A percentile compares a stretch with the other conserved stretches of the same genome.
phyloP scores from a whole-genome alignment of 2,329 filamentous ascomycete species.

The Penicillium sp. region DNA sequence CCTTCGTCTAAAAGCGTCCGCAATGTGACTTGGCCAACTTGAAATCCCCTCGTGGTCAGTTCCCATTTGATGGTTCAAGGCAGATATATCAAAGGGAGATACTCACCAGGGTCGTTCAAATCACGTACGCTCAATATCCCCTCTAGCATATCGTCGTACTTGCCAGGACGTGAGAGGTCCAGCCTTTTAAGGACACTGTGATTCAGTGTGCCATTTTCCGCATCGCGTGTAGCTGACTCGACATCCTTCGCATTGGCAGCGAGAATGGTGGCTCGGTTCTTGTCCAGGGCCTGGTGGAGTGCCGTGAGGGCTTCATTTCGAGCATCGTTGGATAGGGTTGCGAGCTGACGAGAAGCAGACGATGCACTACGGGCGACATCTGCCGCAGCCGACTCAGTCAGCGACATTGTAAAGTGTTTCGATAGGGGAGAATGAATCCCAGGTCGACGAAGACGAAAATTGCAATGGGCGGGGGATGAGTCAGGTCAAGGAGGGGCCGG shows the following conservation, averaged over 20 bases:
- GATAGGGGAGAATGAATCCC: no score
- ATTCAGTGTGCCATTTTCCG: constrained; percentile 74
- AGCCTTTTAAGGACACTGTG: constrained; percentile 84
- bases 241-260: constrained; percentile 86
- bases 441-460: no score
- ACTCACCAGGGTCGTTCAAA: constrained; percentile 78
- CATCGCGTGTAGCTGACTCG: constrained; percentile 71
- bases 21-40: constrained; percentile 82
- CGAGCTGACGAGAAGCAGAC: constrained; percentile 78
- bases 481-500: background rate
- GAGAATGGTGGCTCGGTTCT: constrained; percentile 74
- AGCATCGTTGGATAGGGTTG: constrained; percentile 73
- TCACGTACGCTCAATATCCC: constrained; percentile 87
- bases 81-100: background rate
- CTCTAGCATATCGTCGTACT: constrained; percentile 97
- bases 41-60: background rate
- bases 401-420: constrained; percentile 66
- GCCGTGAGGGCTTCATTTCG: constrained; percentile 84
- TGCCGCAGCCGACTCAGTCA: constrained; percentile 80
- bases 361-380: constrained; percentile 80
- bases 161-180: constrained; percentile 82
- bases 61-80: background rate
- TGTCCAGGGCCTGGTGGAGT: constrained; percentile 76
- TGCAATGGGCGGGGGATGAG: background rate
- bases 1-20: constrained; percentile 85